phyloP scores from a whole-genome alignment of 345 rosid genomes.

The Populus tremula region DNA sequence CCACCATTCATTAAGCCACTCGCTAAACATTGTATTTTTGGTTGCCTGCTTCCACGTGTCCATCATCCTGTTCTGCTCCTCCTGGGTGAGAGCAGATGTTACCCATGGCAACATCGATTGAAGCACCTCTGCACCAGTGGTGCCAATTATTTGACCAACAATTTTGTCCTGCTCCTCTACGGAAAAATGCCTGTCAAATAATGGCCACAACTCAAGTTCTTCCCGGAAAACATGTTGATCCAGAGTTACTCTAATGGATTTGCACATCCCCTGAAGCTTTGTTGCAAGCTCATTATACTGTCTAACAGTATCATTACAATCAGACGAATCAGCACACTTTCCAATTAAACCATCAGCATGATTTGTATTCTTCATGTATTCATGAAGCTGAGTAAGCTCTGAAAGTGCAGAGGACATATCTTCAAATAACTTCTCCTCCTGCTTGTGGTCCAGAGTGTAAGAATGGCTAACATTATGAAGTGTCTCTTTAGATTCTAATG shows the following conservation, averaged over 20 bases:
- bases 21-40: conserved; percentile 60
- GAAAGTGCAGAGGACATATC: conserved; percentile 48
- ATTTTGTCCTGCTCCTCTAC: conserved; percentile 60
- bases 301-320: conserved; percentile 17
- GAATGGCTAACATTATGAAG: conserved; percentile 66
- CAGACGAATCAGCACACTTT: conserved; percentile 18
- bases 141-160: conserved; percentile 61
- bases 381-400: conserved; percentile 47
- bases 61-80: conserved; percentile 65
- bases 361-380: conserved; percentile 19
- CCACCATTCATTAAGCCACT: conserved; percentile 71
- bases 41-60: conserved; percentile 66
- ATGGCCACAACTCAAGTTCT: conserved; percentile 66
- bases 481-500: conserved; percentile 56
- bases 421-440: conserved; percentile 58
- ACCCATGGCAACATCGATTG: conserved; percentile 71
- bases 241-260: conserved; percentile 53
- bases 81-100: conserved; percentile 58
- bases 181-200: conserved; percentile 58
- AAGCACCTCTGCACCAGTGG: conserved; percentile 65
- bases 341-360: conserved; percentile 17
- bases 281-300: conserved; percentile 51
- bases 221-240: conserved; percentile 59
- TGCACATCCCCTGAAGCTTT: conserved; percentile 62
- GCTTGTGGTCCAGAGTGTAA: conserved; percentile 59